These are phyloP conservation scores for Fulvia fulva DNA, from an alignment of 2,329 filamentous ascomycete genomes.

Conservation along the genomic window DNA sequence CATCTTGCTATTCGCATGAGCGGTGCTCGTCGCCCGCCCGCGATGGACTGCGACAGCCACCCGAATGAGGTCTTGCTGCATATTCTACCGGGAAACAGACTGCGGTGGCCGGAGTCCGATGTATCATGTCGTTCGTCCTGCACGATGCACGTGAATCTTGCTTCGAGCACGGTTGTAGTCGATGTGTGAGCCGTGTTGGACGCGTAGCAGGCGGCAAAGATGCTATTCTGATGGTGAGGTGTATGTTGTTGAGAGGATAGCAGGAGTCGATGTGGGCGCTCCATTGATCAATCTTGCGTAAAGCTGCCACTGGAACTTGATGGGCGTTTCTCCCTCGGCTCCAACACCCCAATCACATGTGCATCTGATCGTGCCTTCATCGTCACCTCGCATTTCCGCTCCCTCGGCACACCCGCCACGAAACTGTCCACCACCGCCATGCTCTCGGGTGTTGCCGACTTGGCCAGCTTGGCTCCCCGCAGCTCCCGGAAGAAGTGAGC, in stretches of 20 bases:
- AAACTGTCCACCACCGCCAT: conserved; percentile 9
- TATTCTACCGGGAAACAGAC: no score
- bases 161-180: not conserved
- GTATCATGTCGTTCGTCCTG: not conserved
- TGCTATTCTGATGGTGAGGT: not conserved
- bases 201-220: not conserved
- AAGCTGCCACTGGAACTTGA: no score
- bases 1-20: no score
- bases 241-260: not conserved
- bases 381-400: not conserved
- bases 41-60: no score
- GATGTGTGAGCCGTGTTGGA: not conserved
- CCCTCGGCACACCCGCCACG: not conserved
- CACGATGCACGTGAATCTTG: not conserved
- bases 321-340: not conserved
- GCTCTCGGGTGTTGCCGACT: conserved; percentile 9
- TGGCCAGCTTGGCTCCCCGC: conserved; percentile 6
- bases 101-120: not conserved
- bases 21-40: no score
- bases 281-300: no score
- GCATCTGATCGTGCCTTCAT: not conserved
- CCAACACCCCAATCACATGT: not conserved
- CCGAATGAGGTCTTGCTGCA: no score
- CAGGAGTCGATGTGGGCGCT: no score
- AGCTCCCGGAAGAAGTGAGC: conserved; percentile 15